Base-by-base conservation (phyloP, 441 rosid species). In the Erodium moschatum region DNA sequence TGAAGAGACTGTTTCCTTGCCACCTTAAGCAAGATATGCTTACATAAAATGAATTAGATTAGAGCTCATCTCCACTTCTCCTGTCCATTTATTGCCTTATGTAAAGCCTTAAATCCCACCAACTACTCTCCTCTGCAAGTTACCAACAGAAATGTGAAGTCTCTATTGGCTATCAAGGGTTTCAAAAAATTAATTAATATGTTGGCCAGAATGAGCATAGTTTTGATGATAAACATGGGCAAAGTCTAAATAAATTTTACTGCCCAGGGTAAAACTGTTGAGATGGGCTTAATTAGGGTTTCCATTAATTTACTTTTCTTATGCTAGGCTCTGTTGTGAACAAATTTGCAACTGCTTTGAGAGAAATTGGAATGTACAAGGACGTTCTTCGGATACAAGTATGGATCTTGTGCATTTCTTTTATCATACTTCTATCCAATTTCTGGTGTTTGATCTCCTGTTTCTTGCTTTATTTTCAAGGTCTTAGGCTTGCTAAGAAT, bases 341-440 rank as follows among this genome's bases (percentile, higher is more conserved):
- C 66, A 65, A 64, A 65, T 65, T 64, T 29, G 35, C 69, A n/a
- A 1, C 48, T 48, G 64, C 50, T 42, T 52, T 70, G 56, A 70
- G 68, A 65, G 73, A 64, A 65, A 52, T 70, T 3, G 73, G 73
- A 48, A 27, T 40, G 48, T 70, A 65, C 44, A 70, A 70, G 64
- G 68, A 70, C n/a, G 62, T 65, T 21, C 68, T 70, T 70, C 56
- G 66, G 11, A 48, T 67, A 29, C 73, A 65, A 67, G 73, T 70
- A 64, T 48, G 15, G 19, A 63, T 64, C 10, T 33, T 24, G 52
- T 69, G 65, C 63, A 29, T 63, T 10, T 27, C 40, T 63, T 4
- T 20, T 63, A 63, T 63, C 27, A 18, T 33, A n/a, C 29, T 33
- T n/a, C 33, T 58, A 31, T 13, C 8, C 29, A 16, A 56, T 69